phyloP scores from a whole-genome alignment of 1,139 yeast species.

The Candida smagusa region DNA sequence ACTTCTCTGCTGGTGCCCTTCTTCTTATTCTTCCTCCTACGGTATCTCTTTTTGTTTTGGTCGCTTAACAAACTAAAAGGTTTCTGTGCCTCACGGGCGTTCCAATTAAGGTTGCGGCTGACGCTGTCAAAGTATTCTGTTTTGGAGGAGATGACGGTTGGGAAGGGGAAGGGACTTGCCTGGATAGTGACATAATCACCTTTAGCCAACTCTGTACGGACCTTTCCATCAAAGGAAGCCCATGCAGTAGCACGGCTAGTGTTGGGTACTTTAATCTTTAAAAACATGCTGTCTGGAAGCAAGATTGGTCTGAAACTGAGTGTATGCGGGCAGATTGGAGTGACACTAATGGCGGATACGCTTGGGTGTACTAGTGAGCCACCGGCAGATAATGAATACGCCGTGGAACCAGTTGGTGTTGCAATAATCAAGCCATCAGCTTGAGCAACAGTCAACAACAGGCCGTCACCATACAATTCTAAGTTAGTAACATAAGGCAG shows the following conservation, averaged over 20 bases:
- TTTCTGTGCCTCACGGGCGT: slow-evolving; percentile 75
- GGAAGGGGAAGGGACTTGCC: slow-evolving; percentile 82
- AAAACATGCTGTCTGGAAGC: slow-evolving; percentile 79
- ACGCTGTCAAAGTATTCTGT: slow-evolving; percentile 84
- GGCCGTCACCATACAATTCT: slow-evolving; percentile 80
- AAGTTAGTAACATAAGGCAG: slow-evolving; percentile 82
- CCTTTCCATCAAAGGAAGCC: slow-evolving; percentile 89
- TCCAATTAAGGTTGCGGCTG: slow-evolving; percentile 83
- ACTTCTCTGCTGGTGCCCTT: slow-evolving; percentile 17
- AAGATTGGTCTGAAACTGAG: slow-evolving; percentile 83
- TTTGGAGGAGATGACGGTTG: slow-evolving; percentile 72
- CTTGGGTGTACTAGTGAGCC: slow-evolving; percentile 89
- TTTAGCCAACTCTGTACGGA: slow-evolving; percentile 61
- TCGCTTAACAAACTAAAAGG: slow-evolving; percentile 58
- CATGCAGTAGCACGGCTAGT: slow-evolving; percentile 76
- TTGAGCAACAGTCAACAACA: slow-evolving; percentile 77
- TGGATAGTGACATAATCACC: slow-evolving; percentile 78
- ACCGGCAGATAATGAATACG: slow-evolving; percentile 86
- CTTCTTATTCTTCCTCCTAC: slow-evolving; percentile 22
- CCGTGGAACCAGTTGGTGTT: slow-evolving; percentile 92
- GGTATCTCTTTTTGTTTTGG: slow-evolving; percentile 39
- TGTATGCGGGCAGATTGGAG: slow-evolving; percentile 92
- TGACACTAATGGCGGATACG: slow-evolving; percentile 82
- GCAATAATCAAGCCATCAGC: slow-evolving; percentile 89
- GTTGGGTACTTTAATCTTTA: slow-evolving; percentile 70